Conservation (phyloP, 2,329 filamentous ascomycete species). For the Trichoderma koningii region DNA sequence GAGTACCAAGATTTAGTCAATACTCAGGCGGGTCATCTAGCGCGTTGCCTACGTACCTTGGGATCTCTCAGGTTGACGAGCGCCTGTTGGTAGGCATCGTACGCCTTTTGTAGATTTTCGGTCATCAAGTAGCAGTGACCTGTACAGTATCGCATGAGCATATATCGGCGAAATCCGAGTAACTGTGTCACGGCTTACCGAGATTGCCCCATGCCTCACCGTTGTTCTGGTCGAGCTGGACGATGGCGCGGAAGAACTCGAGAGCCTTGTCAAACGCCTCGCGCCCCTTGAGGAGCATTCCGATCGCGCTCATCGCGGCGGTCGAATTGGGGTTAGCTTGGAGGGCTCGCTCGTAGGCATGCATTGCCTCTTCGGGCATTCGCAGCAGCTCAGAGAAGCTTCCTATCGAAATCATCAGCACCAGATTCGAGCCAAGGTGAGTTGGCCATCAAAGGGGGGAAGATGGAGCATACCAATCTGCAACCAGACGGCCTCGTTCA, state of each 20-base stretch:
- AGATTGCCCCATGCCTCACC: slow-evolving; percentile 97
- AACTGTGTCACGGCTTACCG: slow-evolving; percentile 57
- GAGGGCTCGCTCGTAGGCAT: slow-evolving; percentile 87
- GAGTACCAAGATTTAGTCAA: slow-evolving; percentile 40
- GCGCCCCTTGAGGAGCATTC: slow-evolving; percentile 83
- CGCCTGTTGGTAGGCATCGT: slow-evolving; percentile 94
- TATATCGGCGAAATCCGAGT: slow-evolving; percentile 27
- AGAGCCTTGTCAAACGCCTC: slow-evolving; percentile 94
- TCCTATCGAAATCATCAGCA: slow-evolving; percentile 54
- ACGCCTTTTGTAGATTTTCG: slow-evolving; percentile 95
- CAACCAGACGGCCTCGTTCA: slow-evolving; percentile 90
- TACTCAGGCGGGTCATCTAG: background rate
- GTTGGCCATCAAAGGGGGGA: slow-evolving; percentile 27
- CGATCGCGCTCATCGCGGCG: slow-evolving; percentile 90
- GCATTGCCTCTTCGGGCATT: slow-evolving; percentile 84
- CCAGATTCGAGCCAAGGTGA: background rate
- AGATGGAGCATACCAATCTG: slow-evolving; percentile 73
- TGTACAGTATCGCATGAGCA: slow-evolving; percentile 41
- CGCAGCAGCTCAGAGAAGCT: slow-evolving; percentile 85
- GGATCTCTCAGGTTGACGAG: slow-evolving; percentile 90
- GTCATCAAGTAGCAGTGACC: slow-evolving; percentile 99
- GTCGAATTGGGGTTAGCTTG: slow-evolving; percentile 86
- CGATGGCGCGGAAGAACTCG: slow-evolving; percentile 86
- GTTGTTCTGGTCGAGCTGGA: slow-evolving; percentile 85
- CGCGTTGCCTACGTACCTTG: slow-evolving; percentile 62